Conservation (phyloP, 352 stramenopile species). For the Phytophthora tubulina region DNA sequence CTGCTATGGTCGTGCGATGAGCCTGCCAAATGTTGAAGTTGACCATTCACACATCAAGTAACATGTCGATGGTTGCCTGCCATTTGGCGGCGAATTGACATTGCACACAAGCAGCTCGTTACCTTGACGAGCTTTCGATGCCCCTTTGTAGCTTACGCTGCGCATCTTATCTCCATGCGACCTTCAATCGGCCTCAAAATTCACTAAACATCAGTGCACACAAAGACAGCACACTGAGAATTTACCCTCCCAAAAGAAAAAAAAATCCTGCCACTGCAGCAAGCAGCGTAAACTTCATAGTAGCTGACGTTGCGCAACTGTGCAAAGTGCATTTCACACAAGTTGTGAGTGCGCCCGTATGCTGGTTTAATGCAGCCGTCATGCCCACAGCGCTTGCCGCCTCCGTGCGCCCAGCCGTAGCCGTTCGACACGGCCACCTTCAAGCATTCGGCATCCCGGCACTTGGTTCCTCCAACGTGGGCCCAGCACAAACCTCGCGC, state of each 20-base stretch:
- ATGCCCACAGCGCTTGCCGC: slow-evolving; percentile 45
- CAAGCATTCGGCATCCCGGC: slow-evolving; percentile 41
- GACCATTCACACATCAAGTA: too few relatives aligned
- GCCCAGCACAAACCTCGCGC: slow-evolving; percentile 79
- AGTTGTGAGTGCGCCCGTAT: slow-evolving; percentile 56
- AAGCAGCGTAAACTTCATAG: not conserved
- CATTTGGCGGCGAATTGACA: too few relatives aligned
- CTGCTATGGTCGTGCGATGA: too few relatives aligned
- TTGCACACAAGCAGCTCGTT: not conserved
- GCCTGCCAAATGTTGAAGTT: too few relatives aligned
- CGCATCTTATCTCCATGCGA: not conserved
- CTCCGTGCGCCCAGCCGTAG: slow-evolving; percentile 53
- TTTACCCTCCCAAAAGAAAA: too few relatives aligned
- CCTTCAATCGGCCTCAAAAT: not conserved
- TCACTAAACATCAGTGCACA: not conserved
- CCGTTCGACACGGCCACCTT: slow-evolving; percentile 57
- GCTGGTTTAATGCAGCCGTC: slow-evolving; percentile 47
- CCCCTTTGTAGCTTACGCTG: not conserved
- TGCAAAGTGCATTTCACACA: slow-evolving; percentile 17
- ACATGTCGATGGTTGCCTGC: too few relatives aligned
- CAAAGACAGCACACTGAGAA: too few relatives aligned
- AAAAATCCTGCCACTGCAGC: too few relatives aligned
- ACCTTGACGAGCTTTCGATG: not conserved
- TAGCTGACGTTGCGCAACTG: not conserved
- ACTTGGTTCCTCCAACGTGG: slow-evolving; percentile 71